Evolutionary conservation across 2,329 filamentous ascomycete species (phyloP), one percentile per base, ranked within the genome.

Genomic region (Sordariomycetes sp.): DNA sequence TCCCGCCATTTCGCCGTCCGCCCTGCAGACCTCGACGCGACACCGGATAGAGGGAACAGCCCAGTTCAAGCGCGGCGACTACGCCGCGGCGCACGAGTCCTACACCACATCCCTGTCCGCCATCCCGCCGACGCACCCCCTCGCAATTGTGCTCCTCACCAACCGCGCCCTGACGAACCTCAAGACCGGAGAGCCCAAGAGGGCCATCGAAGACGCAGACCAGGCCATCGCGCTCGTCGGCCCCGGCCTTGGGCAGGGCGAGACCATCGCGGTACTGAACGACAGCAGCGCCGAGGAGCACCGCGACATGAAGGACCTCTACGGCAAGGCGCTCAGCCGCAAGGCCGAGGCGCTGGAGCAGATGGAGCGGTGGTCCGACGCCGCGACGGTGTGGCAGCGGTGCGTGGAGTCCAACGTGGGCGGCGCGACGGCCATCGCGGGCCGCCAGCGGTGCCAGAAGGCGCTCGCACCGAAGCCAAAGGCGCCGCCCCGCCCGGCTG

Each of bases 321-420:
- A 87, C 66, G 91, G 90, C 56, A 99, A 97, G 70, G 92, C 92
- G 0, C 74, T 97, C 34, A 92, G 89, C 72, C 86, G 94, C 57
- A 97, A 97, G 74, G 94, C 94, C 1, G 94, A 99, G 71, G 94
- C 90, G 1, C 77, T 97, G 8, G 94, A 99, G 69, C 87, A 96
- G 66, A 86, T 99, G 77, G 94, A 99, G 72, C 89, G 87, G 67
- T 99, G 92, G 92, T 72, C 74, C 2, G 92, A 97, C 55, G 94
- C 94, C 1, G 84, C 83, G 0, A 73, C 76, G 1, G 84, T 88
- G 0, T 99, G 94, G 94, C 84, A 85, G 64, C 74, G 81, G 57
- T 91, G 89, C 36, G 87, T 97, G 1, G 87, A 95, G 70, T 82
- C 81, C 28, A 90, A 91, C 3, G 82, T 95, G 17, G 92, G 94